phyloP scores from a whole-genome alignment of 768 basidiomycete genomes.

The Suillus clintonianus region DNA sequence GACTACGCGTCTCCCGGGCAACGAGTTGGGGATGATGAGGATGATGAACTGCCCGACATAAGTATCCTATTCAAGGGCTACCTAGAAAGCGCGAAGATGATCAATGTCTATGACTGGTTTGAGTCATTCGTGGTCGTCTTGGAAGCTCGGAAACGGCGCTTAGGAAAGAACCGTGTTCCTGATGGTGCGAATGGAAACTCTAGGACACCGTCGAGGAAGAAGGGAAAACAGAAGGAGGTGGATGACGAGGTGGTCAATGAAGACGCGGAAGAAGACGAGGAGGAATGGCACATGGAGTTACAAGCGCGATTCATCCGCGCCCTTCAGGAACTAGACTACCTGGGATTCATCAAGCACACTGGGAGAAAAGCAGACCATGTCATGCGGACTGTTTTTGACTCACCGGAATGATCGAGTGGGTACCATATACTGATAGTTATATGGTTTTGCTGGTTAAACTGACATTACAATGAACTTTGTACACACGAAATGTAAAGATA shows the following conservation, averaged over 20 bases:
- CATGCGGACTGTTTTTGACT: conserved; percentile 64
- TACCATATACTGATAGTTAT: too few species aligned
- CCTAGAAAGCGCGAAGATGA: conserved; percentile 75
- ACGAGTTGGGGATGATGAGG: conserved; percentile 11
- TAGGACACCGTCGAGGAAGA: conserved; percentile 23
- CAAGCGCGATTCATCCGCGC: conserved; percentile 81
- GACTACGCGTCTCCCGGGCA: conserved; percentile 36
- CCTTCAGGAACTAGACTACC: conserved; percentile 78
- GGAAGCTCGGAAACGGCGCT: conserved; percentile 51
- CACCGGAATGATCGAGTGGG: conserved; percentile 18
- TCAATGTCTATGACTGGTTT: conserved; percentile 90
- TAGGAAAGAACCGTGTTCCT: not conserved
- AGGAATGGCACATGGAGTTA: conserved; percentile 60
- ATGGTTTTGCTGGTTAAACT: too few species aligned
- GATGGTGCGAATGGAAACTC: not conserved
- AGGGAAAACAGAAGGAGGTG: conserved; percentile 28
- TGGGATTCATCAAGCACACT: conserved; percentile 81
- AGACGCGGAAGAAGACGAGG: conserved; percentile 35
- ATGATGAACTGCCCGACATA: conserved; percentile 61
- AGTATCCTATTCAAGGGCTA: conserved; percentile 78
- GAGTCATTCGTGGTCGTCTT: conserved; percentile 71
- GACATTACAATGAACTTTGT: not conserved
- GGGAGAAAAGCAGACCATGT: conserved; percentile 80
- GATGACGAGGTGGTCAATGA: conserved; percentile 33
- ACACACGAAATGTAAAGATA: not conserved